Base-by-base conservation (phyloP, 306 rosid species). In the Luffa aegyptiaca region DNA sequence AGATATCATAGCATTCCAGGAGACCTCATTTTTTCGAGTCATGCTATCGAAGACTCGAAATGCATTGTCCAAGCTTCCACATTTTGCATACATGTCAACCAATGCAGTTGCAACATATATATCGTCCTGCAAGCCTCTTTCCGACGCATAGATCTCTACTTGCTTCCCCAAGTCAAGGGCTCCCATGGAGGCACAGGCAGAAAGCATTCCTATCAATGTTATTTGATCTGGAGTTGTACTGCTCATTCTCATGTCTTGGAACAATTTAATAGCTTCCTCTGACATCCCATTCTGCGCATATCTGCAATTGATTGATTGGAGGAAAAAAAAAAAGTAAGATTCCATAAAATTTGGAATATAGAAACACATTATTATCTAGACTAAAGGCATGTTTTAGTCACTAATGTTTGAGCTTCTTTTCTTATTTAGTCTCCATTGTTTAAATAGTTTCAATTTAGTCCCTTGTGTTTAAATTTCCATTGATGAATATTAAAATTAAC, bases 1-100 rank as follows among this genome's bases (percentile, higher is more conserved):
- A 84, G 98, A 90, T 70, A 94, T 94, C 95, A 92, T 92, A 70
- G 95, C 95, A 82, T 92, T 94, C 98, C 98, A 94, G 21, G 98
- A 90, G 72, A 87, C 97, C 82, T 94, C 97, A 76, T 92, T 92
- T 84, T 91, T 94, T 26, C 6, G 86, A 69, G 97, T 95, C 93
- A 94, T 91, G 48, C 81, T 81, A 46, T 89, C 81, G 81, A 92
- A 94, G 72, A 94, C 88, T 86, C 90, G 78, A 76, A 78, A 82
- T 42, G 98, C 98, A 80, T 86, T 84, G 33, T 86, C 93, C 84
- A 94, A 84, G 87, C 88, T 91, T 58, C 98, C 98, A 74, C 98
- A 92, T 88, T 94, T 94, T 0, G 95, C 97, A 83, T 94, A 92
- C 98, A 92, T 94, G 82, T 94, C 98, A 73, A 92, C 68, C 56